Conservation (phyloP, 192 early-diverging fungal species). For the Gryganskiella cystojenkinii region DNA sequence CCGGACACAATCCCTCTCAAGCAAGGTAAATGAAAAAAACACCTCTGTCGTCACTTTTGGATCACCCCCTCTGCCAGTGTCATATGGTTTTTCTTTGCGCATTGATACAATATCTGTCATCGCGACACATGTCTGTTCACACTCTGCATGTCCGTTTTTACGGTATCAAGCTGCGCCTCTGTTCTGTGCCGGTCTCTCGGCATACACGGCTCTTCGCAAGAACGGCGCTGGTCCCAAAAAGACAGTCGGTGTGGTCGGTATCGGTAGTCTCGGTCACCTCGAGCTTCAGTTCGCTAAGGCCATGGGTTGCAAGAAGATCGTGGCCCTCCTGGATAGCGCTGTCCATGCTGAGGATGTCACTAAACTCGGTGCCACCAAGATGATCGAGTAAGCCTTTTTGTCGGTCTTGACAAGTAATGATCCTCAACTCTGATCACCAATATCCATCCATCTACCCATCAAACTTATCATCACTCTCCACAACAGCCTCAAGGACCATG, state of each 20-base stretch:
- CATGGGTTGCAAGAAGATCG: constrained; percentile 56
- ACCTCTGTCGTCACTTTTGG: neutral
- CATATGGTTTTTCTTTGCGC: too few relatives aligned
- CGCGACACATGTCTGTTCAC: neutral
- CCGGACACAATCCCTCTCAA: constrained; percentile 59
- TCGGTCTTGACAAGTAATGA: neutral
- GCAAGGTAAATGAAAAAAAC: constrained; percentile 24
- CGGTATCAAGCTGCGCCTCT: constrained; percentile 68
- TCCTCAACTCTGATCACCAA: neutral
- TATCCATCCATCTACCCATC: neutral
- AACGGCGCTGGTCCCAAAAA: constrained; percentile 55
- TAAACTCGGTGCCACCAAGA: constrained; percentile 65
- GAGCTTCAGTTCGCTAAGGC: constrained; percentile 72
- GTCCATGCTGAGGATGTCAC: constrained; percentile 62
- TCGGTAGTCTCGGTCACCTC: constrained; percentile 77
- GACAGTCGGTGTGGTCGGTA: constrained; percentile 69
- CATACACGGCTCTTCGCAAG: constrained; percentile 63
- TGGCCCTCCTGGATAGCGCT: constrained; percentile 60
- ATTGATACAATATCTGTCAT: too few relatives aligned
- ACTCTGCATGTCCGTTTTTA: neutral
- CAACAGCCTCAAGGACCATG: neutral
- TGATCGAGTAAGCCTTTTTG: constrained; percentile 18
- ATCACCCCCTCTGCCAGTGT: neutral
- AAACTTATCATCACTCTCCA: neutral
- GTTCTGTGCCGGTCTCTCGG: constrained; percentile 85